Conservation (phyloP, 306 rosid genomes). For the Glycine soja region DNA sequence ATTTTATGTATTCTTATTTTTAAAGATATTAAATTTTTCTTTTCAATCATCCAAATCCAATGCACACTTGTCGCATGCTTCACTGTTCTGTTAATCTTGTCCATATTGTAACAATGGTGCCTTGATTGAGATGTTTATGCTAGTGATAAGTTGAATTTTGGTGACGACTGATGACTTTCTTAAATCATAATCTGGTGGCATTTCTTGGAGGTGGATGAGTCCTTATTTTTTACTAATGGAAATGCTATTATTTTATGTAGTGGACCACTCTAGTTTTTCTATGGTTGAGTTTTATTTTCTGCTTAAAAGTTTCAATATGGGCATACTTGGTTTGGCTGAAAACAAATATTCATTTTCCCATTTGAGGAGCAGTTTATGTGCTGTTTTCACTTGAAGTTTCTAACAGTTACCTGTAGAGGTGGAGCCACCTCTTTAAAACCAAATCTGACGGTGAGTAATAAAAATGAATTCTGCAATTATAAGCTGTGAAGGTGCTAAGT, state of each 20-base stretch:
- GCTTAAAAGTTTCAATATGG: background rate
- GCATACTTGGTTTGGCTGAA: background rate
- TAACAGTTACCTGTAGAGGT: background rate
- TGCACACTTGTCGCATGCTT: background rate
- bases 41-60: background rate
- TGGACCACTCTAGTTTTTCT: conserved; percentile 4
- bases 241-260: conserved; percentile 1
- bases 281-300: background rate
- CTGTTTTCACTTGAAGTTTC: conserved; percentile 6
- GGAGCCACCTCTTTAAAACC: conserved; percentile 6
- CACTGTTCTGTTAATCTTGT: conserved; percentile 1
- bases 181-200: background rate
- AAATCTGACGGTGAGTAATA: background rate
- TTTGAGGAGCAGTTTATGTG: background rate
- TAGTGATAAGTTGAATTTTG: conserved; percentile 2
- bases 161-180: background rate
- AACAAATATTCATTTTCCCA: background rate
- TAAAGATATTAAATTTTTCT: background rate
- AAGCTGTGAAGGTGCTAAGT: background rate
- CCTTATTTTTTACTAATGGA: too few relatives aligned
- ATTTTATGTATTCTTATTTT: conserved; percentile 1
- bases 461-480: background rate
- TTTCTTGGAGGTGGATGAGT: background rate
- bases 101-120: background rate
- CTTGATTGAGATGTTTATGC: conserved; percentile 12